Conservation (phyloP, 2,329 filamentous ascomycete genomes). For the Hypoxylon sp. region DNA sequence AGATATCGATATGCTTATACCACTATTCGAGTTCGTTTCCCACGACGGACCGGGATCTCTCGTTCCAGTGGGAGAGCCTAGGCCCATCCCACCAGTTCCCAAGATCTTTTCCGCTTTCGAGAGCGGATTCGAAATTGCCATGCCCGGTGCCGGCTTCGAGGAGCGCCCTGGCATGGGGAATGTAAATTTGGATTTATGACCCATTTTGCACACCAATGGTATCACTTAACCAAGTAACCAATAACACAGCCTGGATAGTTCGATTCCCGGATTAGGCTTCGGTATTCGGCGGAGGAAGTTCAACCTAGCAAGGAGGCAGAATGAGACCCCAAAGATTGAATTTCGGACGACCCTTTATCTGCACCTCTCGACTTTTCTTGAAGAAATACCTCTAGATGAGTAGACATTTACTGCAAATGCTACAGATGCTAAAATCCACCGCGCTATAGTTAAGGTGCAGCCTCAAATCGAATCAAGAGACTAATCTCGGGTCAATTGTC, state of each 20-base stretch:
- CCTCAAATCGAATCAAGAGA: constrained; percentile 25
- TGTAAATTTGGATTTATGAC: constrained; percentile 62
- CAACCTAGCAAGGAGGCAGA: not conserved
- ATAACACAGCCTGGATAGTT: constrained; percentile 5
- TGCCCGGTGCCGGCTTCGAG: constrained; percentile 57
- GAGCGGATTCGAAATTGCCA: constrained; percentile 57
- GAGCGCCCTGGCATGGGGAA: constrained; percentile 65
- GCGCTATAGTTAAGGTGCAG: constrained; percentile 12
- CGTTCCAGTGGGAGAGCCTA: constrained; percentile 54
- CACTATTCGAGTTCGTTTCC: constrained; percentile 62
- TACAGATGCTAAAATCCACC: constrained; percentile 22
- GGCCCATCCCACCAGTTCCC: constrained; percentile 62
- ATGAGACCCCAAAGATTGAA: constrained; percentile 8
- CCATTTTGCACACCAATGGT: constrained; percentile 54
- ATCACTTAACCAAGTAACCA: constrained; percentile 4
- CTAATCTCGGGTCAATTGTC: constrained; percentile 26
- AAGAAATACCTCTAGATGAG: constrained; percentile 3
- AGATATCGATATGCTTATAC: constrained; percentile 62
- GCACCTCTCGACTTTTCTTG: constrained; percentile 28
- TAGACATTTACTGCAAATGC: constrained; percentile 7
- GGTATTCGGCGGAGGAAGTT: constrained; percentile 14
- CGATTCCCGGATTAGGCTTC: not conserved
- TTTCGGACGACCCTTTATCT: constrained; percentile 10
- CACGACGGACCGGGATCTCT: constrained; percentile 54
- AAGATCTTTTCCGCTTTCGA: constrained; percentile 69